These are phyloP conservation scores for Lophiostoma macrostomum DNA, from an alignment of 495 filamentous ascomycete species.

Conservation along the genomic window DNA sequence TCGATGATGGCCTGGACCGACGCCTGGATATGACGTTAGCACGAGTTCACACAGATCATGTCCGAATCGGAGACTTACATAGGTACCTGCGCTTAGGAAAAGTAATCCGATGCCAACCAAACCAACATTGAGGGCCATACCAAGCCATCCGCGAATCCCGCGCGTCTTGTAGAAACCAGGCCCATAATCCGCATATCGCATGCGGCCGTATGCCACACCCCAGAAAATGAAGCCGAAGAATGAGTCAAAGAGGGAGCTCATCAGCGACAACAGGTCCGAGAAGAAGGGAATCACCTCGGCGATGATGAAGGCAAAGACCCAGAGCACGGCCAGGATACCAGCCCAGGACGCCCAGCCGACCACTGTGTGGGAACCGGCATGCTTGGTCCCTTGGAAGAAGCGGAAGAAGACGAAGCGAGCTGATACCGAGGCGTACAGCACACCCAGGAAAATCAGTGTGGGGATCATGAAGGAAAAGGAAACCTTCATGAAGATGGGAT, in stretches of 20 bases:
- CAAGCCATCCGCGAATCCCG: slow-evolving; percentile 59
- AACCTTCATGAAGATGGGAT: slow-evolving; percentile 72
- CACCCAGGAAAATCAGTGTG: slow-evolving; percentile 83
- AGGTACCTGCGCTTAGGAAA: slow-evolving; percentile 75
- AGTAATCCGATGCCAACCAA: slow-evolving; percentile 69
- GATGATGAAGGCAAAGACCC: slow-evolving; percentile 77
- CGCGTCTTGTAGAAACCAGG: slow-evolving; percentile 56
- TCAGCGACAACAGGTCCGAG: slow-evolving; percentile 73
- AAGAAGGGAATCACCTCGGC: slow-evolving; percentile 92
- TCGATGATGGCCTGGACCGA: slow-evolving; percentile 42
- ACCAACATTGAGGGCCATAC: slow-evolving; percentile 66
- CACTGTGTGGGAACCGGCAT: slow-evolving; percentile 77
- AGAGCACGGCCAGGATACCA: slow-evolving; percentile 67
- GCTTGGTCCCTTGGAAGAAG: slow-evolving; percentile 66
- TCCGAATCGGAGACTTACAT: slow-evolving; percentile 51
- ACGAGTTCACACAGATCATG: background rate
- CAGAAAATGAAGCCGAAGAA: slow-evolving; percentile 96
- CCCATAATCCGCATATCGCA: slow-evolving; percentile 68
- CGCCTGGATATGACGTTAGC: slow-evolving; percentile 24
- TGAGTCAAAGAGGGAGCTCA: slow-evolving; percentile 87
- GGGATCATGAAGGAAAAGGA: slow-evolving; percentile 92
- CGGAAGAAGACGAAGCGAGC: slow-evolving; percentile 84
- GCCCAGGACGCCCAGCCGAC: slow-evolving; percentile 77
- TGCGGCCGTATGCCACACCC: slow-evolving; percentile 82
- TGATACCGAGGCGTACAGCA: slow-evolving; percentile 82